These are phyloP conservation scores for Chaetomium olivaceum DNA, from an alignment of 2,329 filamentous ascomycete genomes.

Conservation along the genomic window DNA sequence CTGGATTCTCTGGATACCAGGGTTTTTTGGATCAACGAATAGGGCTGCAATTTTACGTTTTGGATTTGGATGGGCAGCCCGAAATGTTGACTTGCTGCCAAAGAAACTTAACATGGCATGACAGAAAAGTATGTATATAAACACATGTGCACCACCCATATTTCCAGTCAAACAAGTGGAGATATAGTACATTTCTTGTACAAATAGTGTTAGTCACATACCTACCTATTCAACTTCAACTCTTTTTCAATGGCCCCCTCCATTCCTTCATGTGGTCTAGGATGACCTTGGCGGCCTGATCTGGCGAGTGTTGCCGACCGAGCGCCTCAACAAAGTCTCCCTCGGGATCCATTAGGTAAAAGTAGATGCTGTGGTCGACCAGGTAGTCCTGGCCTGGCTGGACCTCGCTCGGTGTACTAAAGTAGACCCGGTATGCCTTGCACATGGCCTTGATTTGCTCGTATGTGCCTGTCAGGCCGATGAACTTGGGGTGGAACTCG, in stretches of 20 bases:
- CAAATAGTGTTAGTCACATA: not conserved
- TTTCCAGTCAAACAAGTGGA: conserved; percentile 12
- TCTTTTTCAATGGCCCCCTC: conserved; percentile 38
- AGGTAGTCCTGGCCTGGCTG: conserved; percentile 94
- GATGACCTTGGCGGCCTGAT: conserved; percentile 81
- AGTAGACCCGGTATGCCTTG: conserved; percentile 96
- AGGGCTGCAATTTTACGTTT: not conserved
- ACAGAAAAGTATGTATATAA: not conserved
- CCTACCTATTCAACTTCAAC: conserved; percentile 7
- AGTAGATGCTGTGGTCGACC: conserved; percentile 99
- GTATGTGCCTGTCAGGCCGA: conserved; percentile 91
- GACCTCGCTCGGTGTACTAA: conserved; percentile 85
- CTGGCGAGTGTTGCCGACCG: conserved; percentile 88
- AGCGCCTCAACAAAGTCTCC: conserved; percentile 98
- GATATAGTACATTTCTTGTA: conserved; percentile 23
- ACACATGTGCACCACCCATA: not conserved
- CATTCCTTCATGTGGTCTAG: conserved; percentile 76
- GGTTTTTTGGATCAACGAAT: not conserved
- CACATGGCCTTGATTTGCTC: conserved; percentile 92
- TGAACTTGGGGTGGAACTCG: conserved; percentile 85
- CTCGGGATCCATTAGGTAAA: conserved; percentile 98
- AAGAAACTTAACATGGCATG: not conserved
- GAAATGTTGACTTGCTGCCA: not conserved
- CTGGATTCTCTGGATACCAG: conserved; percentile 1
- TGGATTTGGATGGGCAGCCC: not conserved